These are phyloP conservation scores for Hansfordia pulvinata DNA, from an alignment of 2,329 filamentous ascomycete genomes.

Conservation along the genomic window DNA sequence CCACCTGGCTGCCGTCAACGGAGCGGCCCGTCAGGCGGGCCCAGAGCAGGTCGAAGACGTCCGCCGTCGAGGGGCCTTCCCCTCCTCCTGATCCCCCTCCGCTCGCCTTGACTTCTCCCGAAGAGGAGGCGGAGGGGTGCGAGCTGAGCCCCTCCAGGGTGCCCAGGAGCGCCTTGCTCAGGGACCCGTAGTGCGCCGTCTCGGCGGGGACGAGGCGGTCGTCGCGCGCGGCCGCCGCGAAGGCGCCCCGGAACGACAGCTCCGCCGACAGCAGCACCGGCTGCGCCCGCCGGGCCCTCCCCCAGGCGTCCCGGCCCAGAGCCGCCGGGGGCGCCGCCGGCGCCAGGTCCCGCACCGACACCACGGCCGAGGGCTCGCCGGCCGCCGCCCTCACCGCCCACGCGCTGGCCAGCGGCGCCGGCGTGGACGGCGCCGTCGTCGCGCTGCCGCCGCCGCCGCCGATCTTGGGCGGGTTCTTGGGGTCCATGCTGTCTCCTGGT, in stretches of 20 bases:
- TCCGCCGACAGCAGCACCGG: slow-evolving; percentile 47
- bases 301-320: slow-evolving; percentile 57
- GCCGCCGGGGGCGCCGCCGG: slow-evolving; percentile 35
- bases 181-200: slow-evolving; percentile 61
- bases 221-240: slow-evolving; percentile 39
- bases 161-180: slow-evolving; percentile 51
- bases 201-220: slow-evolving; percentile 49
- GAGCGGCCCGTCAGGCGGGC: slow-evolving; percentile 20
- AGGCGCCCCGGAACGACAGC: slow-evolving; percentile 40
- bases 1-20: slow-evolving; percentile 16
- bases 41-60: slow-evolving; percentile 23
- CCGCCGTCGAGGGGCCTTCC: slow-evolving; percentile 14
- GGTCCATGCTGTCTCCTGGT: no score
- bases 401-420: slow-evolving; percentile 18
- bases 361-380: slow-evolving; percentile 33
- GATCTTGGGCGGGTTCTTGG: no score
- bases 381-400: slow-evolving; percentile 23
- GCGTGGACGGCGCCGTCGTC: slow-evolving; percentile 11
- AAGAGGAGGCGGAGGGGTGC: not conserved
- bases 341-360: slow-evolving; percentile 50
- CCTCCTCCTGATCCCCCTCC: slow-evolving; percentile 7
- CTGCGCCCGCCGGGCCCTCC: slow-evolving; percentile 42
- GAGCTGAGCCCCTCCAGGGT: slow-evolving; percentile 21
- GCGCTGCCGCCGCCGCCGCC: no score
- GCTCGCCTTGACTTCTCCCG: not conserved